Evolutionary conservation across 192 early-diverging fungal genomes (phyloP).

Genomic region (Haplosporangium gracile): DNA sequence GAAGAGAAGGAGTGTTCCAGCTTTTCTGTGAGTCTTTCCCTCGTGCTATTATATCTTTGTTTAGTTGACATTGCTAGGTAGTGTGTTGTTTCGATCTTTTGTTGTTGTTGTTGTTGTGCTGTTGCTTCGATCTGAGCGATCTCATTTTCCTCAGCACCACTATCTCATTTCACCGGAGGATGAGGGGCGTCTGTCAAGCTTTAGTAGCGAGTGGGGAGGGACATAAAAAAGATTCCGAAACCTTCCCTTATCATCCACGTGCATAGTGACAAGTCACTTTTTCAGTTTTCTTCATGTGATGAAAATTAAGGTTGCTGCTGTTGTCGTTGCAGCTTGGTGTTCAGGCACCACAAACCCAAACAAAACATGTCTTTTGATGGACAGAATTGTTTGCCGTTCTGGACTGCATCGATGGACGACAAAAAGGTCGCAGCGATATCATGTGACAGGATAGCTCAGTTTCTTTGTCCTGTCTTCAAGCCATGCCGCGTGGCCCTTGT

Average conservation of each 20-base stretch:
- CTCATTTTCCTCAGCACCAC: background rate
- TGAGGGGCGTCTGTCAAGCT: no score
- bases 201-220: background rate
- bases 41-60: background rate
- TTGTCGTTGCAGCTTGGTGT: background rate
- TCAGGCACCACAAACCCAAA: no score
- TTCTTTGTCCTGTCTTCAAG: no score
- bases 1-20: background rate
- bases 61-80: background rate
- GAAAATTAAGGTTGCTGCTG: background rate
- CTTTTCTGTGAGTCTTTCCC: background rate
- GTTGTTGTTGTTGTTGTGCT: background rate
- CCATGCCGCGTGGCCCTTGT: background rate
- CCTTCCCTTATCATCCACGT: constrained; percentile 11
- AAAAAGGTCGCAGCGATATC: no score
- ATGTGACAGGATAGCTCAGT: no score
- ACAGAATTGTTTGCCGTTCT: no score
- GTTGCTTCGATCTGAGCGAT: background rate
- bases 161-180: no score
- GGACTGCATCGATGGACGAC: no score
- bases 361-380: no score
- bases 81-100: background rate
- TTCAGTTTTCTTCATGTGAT: background rate
- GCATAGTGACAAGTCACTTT: background rate
- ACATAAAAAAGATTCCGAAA: constrained; percentile 4